Conservation (phyloP, 345 rosid genomes). For the Salix brachista region DNA sequence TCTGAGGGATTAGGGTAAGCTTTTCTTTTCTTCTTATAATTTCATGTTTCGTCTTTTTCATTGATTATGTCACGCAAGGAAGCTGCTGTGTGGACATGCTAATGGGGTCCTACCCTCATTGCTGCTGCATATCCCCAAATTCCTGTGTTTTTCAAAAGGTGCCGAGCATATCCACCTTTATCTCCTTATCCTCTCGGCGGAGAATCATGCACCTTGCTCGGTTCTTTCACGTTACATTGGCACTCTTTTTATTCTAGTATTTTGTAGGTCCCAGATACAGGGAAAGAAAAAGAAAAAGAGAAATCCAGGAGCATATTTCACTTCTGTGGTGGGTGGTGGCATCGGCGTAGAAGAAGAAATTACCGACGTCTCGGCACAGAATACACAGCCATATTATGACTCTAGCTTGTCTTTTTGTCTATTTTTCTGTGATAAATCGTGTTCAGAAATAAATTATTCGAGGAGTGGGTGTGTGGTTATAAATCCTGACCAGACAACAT, state of each 20-base stretch:
- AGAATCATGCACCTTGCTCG: slow-evolving; percentile 27
- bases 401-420: background rate
- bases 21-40: background rate
- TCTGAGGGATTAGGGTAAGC: background rate
- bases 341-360: too few relatives aligned
- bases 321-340: background rate
- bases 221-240: slow-evolving; percentile 6
- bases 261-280: background rate
- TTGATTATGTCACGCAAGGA: slow-evolving; percentile 20
- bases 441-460: background rate
- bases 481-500: slow-evolving; percentile 11
- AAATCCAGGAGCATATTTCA: background rate
- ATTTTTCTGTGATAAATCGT: background rate
- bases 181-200: slow-evolving; percentile 41
- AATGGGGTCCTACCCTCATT: slow-evolving; percentile 7
- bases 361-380: too few relatives aligned
- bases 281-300: too few relatives aligned
- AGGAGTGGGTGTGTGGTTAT: slow-evolving; percentile 1
- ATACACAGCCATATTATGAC: background rate
- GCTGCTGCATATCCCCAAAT: slow-evolving; percentile 7
- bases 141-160: slow-evolving; percentile 18
- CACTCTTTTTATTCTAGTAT: background rate
- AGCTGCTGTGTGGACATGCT: background rate
- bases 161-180: slow-evolving; percentile 34
- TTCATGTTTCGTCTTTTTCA: slow-evolving; percentile 18